A percentile compares a stretch with the other conserved stretches of the same genome.
These are phyloP conservation scores for Brassica cretica DNA, from an alignment of 345 rosid species.

Conservation along the genomic window DNA sequence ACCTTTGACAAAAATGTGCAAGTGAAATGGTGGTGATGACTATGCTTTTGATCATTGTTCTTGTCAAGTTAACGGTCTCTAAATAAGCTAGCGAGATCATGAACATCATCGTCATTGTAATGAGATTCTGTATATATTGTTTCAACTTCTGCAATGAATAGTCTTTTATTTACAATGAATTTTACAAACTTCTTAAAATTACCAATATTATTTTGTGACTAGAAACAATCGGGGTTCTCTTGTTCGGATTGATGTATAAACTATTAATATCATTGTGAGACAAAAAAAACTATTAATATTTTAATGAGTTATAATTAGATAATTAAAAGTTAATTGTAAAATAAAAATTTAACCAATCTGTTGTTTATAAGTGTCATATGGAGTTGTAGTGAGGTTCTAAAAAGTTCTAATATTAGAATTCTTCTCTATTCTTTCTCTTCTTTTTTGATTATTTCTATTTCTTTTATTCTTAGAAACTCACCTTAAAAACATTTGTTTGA, in stretches of 20 bases:
- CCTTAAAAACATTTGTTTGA: too few species aligned
- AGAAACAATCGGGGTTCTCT: background rate
- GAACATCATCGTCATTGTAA: conserved; percentile 18
- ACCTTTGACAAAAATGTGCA: conserved; percentile 2
- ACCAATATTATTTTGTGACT: background rate
- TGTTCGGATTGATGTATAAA: background rate
- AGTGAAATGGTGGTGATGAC: conserved; percentile 14
- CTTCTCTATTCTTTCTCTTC: too few species aligned
- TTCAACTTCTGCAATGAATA: background rate
- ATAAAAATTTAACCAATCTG: too few species aligned
- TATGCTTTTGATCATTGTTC: conserved; percentile 15
- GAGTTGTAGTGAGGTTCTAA: too few species aligned
- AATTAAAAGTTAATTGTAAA: too few species aligned
- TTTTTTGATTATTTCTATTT: too few species aligned
- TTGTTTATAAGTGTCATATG: too few species aligned
- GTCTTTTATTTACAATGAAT: background rate
- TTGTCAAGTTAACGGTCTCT: conserved; percentile 1
- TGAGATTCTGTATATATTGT: background rate
- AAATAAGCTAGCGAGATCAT: conserved; percentile 3
- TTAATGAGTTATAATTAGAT: too few species aligned
- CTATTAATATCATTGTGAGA: background rate
- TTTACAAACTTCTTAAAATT: background rate
- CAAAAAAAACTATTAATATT: too few species aligned
- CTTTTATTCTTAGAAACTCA: too few species aligned
- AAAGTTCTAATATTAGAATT: too few species aligned